Conservation (phyloP, 164 flowering plant species). For the Berberis thunbergii region DNA sequence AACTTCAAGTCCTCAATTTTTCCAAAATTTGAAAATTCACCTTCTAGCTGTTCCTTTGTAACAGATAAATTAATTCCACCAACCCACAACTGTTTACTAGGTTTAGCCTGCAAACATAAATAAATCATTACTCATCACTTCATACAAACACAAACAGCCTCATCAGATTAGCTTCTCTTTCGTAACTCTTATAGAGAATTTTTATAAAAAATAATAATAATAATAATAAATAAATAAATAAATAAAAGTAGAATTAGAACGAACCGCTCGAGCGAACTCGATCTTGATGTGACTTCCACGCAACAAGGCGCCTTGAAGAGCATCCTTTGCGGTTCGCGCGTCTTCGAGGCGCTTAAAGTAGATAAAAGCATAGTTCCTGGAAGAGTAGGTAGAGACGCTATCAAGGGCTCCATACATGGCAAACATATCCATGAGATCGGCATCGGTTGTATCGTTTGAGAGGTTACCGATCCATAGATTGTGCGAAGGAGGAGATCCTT, state of each 20-base stretch:
- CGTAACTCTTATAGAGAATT: background rate
- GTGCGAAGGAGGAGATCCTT: conserved; percentile 27
- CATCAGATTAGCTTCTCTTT: too few relatives aligned
- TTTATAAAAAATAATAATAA: background rate
- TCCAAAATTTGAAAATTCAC: conserved; percentile 74
- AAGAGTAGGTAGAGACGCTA: conserved; percentile 38
- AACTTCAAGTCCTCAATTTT: conserved; percentile 76
- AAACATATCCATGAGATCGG: conserved; percentile 53
- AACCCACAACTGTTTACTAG: conserved; percentile 80
- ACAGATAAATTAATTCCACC: conserved; percentile 67
- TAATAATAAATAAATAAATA: background rate
- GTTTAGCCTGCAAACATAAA: conserved; percentile 64
- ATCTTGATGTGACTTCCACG: conserved; percentile 55
- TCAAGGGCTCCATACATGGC: conserved; percentile 52
- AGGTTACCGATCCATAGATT: conserved; percentile 82
- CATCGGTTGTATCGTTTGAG: conserved; percentile 41
- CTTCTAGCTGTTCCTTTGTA: conserved; percentile 67
- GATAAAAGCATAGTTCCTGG: conserved; percentile 60
- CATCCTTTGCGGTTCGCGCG: conserved; percentile 61
- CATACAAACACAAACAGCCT: too few relatives aligned
- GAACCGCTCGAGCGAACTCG: conserved; percentile 91
- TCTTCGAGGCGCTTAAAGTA: conserved; percentile 61
- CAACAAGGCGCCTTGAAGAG: conserved; percentile 45
- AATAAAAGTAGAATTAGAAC: conserved; percentile 24
- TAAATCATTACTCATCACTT: too few relatives aligned